These are phyloP conservation scores for Lodderomyces margitis DNA, from an alignment of 1,139 yeast species.

Conservation along the genomic window DNA sequence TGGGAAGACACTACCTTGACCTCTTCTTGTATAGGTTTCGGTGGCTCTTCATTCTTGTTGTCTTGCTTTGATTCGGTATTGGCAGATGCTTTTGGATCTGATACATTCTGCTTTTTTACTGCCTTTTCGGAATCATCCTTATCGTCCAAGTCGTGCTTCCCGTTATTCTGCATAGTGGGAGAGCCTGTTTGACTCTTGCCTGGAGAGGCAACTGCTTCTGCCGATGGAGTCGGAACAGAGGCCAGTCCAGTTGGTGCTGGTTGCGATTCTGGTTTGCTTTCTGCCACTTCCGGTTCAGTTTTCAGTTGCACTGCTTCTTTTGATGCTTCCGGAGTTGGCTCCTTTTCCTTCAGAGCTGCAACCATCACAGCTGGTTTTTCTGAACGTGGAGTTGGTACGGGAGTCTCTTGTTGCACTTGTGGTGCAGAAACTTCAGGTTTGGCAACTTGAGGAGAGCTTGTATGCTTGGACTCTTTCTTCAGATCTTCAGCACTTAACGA, in stretches of 20 bases:
- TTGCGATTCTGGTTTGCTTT: background rate
- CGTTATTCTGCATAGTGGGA: conserved; percentile 7
- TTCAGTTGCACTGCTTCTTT: no score
- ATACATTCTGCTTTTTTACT: conserved; percentile 16
- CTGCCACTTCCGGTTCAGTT: background rate
- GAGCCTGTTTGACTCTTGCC: conserved; percentile 1
- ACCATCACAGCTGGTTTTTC: conserved; percentile 8
- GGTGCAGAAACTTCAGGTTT: background rate
- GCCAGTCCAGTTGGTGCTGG: background rate
- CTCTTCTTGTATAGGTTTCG: conserved; percentile 5
- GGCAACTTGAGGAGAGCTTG: background rate
- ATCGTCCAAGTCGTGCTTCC: conserved; percentile 41
- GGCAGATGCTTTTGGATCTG: conserved; percentile 2
- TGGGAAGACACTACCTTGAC: conserved; percentile 4
- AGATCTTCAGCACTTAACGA: background rate
- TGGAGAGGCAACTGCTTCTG: conserved; percentile 6
- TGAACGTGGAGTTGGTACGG: conserved; percentile 8
- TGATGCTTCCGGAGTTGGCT: background rate
- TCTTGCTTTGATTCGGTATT: background rate
- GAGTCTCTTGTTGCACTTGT: conserved; percentile 5
- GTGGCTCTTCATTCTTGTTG: background rate
- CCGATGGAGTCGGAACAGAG: conserved; percentile 2
- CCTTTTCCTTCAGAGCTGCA: background rate
- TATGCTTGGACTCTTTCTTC: background rate
- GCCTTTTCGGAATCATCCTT: conserved; percentile 20